A percentile compares a stretch with the other conserved stretches of the same genome.
Evolutionary conservation across 2,329 filamentous ascomycete genomes (phyloP).

Genomic region (Amphichorda felina): DNA sequence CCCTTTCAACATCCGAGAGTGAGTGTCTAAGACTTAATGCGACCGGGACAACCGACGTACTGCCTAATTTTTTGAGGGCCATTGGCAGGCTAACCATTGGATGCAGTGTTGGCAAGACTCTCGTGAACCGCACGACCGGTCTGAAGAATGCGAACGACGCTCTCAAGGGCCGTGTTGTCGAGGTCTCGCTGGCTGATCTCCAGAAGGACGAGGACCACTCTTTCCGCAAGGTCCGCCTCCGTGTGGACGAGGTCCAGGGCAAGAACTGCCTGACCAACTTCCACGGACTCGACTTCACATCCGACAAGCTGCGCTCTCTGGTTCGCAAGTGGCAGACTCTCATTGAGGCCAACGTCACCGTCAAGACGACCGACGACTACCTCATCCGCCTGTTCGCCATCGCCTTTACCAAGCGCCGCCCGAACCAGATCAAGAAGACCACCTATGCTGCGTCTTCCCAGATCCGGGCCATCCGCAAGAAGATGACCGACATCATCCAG

Average conservation of each 20-base stretch:
- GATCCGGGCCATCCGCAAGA: constrained; percentile 96
- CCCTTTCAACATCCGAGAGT: constrained; percentile 95
- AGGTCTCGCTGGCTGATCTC: constrained; percentile 96
- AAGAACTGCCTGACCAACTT: constrained; percentile 99
- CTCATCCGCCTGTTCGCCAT: constrained; percentile 98
- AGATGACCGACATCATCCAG: constrained; percentile 99
- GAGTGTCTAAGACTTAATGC: constrained; percentile 33
- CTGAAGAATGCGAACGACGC: constrained; percentile 99
- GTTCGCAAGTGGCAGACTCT: constrained; percentile 99
- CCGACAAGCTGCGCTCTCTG: constrained; percentile 97
- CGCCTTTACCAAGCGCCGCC: constrained; percentile 97
- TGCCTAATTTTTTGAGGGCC: background rate
- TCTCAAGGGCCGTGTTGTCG: constrained; percentile 96
- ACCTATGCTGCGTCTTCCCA: constrained; percentile 96
- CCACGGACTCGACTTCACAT: constrained; percentile 99
- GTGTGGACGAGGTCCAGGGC: constrained; percentile 97
- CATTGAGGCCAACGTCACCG: constrained; percentile 98
- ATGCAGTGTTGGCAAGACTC: constrained; percentile 93
- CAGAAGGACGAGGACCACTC: constrained; percentile 99
- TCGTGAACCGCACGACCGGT: constrained; percentile 99
- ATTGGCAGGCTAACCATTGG: constrained; percentile 6
- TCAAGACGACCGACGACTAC: constrained; percentile 99
- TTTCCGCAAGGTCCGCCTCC: constrained; percentile 99
- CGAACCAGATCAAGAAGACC: constrained; percentile 99
- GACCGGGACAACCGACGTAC: background rate